Conservation (phyloP, 495 filamentous ascomycete genomes). For the Gamarada debralockiae region DNA sequence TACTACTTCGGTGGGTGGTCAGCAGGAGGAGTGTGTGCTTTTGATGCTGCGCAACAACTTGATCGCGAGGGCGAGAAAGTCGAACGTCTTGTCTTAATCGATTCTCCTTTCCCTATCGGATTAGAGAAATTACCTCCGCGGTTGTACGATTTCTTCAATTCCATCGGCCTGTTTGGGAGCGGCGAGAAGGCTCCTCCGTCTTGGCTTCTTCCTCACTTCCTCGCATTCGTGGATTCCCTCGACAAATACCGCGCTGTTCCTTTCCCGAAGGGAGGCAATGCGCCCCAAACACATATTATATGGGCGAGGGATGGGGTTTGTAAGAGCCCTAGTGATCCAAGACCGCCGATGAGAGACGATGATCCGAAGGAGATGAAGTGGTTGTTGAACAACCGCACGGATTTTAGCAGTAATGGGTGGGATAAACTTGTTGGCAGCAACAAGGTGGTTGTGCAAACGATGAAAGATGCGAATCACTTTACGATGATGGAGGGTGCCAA, state of each 20-base stretch:
- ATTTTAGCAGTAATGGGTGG: constrained; percentile 8
- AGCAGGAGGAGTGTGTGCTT: constrained; percentile 81
- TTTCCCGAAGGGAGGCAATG: background rate
- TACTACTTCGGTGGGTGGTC: constrained; percentile 77
- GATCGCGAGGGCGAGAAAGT: constrained; percentile 63
- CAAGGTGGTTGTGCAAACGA: background rate
- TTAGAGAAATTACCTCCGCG: background rate
- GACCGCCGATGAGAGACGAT: background rate
- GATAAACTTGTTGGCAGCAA: background rate
- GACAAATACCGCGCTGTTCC: background rate
- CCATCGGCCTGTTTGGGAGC: constrained; percentile 4
- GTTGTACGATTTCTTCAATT: constrained; percentile 1
- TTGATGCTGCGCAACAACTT: constrained; percentile 71
- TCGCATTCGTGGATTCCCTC: background rate
- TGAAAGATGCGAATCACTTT: constrained; percentile 8
- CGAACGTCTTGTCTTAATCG: constrained; percentile 8
- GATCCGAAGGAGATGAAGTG: constrained; percentile 5
- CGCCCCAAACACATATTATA: background rate
- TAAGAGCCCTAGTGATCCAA: background rate
- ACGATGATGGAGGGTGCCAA: constrained; percentile 6
- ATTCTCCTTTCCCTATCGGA: background rate
- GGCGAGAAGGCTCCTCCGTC: background rate
- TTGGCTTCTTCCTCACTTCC: constrained; percentile 7
- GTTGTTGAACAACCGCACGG: constrained; percentile 1
- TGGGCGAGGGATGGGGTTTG: constrained; percentile 1